These are phyloP conservation scores for Adansonia madagascariensis DNA, from an alignment of 441 rosid genomes.

Conservation along the genomic window DNA sequence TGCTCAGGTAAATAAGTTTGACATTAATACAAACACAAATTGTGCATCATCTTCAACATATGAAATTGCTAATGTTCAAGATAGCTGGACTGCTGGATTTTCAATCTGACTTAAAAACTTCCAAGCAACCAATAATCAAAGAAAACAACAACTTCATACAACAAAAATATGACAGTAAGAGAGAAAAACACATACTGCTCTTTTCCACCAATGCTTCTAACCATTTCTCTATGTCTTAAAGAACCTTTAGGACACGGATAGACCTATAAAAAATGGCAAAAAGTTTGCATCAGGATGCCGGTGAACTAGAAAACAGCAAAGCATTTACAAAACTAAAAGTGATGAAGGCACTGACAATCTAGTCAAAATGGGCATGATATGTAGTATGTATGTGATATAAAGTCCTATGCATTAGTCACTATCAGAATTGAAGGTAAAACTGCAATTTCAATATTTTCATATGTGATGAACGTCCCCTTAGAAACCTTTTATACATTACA, in stretches of 20 bases:
- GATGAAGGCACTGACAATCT: neutral
- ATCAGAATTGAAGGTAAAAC: too few relatives aligned
- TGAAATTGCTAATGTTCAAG: conserved; percentile 3
- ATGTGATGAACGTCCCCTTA: too few relatives aligned
- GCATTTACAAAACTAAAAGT: neutral
- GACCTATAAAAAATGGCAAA: conserved; percentile 48
- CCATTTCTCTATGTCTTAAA: conserved; percentile 74
- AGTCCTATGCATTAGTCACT: neutral
- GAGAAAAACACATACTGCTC: conserved; percentile 57
- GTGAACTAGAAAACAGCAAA: neutral
- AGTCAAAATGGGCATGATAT: neutral
- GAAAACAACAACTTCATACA: neutral
- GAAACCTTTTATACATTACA: too few relatives aligned
- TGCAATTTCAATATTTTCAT: too few relatives aligned
- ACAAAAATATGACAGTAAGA: neutral
- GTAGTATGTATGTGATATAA: neutral
- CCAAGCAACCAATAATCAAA: conserved; percentile 11
- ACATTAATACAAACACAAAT: neutral
- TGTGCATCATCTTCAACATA: neutral
- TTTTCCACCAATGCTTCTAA: conserved; percentile 72
- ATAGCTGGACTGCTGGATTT: neutral
- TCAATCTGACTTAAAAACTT: neutral
- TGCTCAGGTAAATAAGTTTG: neutral
- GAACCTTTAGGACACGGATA: conserved; percentile 95
- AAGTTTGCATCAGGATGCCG: conserved; percentile 26